These are phyloP conservation scores for Torulaspora franciscae DNA, from an alignment of 805 yeast genomes.

Conservation along the genomic window DNA sequence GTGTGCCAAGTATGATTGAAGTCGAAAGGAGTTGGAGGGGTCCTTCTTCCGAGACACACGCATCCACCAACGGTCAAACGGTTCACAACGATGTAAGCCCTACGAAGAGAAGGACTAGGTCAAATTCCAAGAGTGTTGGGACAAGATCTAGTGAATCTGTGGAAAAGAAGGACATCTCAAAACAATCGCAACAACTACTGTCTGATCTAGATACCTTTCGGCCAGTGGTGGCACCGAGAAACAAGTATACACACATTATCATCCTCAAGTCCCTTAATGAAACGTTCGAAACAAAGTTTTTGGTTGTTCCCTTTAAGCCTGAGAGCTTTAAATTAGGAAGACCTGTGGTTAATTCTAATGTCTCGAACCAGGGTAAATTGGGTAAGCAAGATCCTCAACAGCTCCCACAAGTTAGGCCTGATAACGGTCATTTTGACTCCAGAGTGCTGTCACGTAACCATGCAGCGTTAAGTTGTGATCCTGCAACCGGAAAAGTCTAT, in stretches of 20 bases:
- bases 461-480: slow-evolving; percentile 80
- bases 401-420: slow-evolving; percentile 45
- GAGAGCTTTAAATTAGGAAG: slow-evolving; percentile 84
- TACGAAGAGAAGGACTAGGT: slow-evolving; percentile 23
- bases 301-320: slow-evolving; percentile 77
- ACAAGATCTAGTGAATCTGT: slow-evolving; percentile 11
- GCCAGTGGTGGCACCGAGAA: slow-evolving; percentile 17
- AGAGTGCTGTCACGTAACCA: slow-evolving; percentile 90
- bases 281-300: slow-evolving; percentile 73
- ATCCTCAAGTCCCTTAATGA: slow-evolving; percentile 72
- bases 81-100: slow-evolving; percentile 5
- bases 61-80: slow-evolving; percentile 8
- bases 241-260: slow-evolving; percentile 51
- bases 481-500: slow-evolving; percentile 57
- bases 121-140: slow-evolving; percentile 31
- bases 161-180: slow-evolving; percentile 2
- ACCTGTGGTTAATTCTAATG: slow-evolving; percentile 50
- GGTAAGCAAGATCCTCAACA: slow-evolving; percentile 35
- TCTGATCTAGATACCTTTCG: slow-evolving; percentile 5
- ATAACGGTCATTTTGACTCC: slow-evolving; percentile 92
- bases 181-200: slow-evolving; percentile 7
- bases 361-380: slow-evolving; percentile 9
- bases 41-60: slow-evolving; percentile 13
- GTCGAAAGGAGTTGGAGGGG: slow-evolving; percentile 19
- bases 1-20: slow-evolving; percentile 13